Evolutionary conservation across 495 filamentous ascomycete genomes (phyloP).

Genomic region (Penicillium canescens): DNA sequence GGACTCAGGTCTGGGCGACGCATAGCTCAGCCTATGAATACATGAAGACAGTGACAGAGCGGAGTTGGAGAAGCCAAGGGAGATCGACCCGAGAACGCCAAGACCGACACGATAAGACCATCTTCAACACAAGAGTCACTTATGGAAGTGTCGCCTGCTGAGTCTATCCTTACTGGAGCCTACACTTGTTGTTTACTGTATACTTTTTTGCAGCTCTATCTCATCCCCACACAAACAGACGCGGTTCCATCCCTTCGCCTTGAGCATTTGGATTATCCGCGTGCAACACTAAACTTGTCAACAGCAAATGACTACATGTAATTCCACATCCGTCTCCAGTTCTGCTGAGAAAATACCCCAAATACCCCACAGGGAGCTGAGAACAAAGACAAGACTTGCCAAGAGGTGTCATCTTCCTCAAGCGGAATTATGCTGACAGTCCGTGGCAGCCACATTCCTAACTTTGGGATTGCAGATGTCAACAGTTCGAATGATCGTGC

Average conservation of each 20-base stretch:
- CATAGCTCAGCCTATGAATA: slow-evolving; percentile 25
- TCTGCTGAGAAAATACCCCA: too few species aligned
- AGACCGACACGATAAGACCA: slow-evolving; percentile 8
- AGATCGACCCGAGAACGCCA: slow-evolving; percentile 9
- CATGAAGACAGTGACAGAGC: slow-evolving; percentile 23
- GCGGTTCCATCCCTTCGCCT: too few species aligned
- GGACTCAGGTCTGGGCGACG: slow-evolving; percentile 17
- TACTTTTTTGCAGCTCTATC: too few species aligned
- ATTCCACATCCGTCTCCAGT: too few species aligned
- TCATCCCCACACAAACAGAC: too few species aligned
- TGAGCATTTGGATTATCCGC: too few species aligned
- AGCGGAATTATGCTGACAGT: background rate
- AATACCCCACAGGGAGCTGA: background rate
- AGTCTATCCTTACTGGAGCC: too few species aligned
- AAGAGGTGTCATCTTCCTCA: background rate
- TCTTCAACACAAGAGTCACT: too few species aligned
- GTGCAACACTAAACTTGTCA: too few species aligned
- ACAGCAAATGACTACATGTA: too few species aligned
- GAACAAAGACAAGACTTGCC: background rate
- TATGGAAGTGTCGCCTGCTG: too few species aligned
- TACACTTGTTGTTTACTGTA: too few species aligned
- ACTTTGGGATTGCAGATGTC: background rate
- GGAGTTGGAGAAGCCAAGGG: slow-evolving; percentile 7
- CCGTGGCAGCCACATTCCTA: background rate
- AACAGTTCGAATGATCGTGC: background rate